Evolutionary conservation across 2,329 filamentous ascomycete species (phyloP), one percentile per base, ranked within the genome.

Genomic region (Helotiales sp.): DNA sequence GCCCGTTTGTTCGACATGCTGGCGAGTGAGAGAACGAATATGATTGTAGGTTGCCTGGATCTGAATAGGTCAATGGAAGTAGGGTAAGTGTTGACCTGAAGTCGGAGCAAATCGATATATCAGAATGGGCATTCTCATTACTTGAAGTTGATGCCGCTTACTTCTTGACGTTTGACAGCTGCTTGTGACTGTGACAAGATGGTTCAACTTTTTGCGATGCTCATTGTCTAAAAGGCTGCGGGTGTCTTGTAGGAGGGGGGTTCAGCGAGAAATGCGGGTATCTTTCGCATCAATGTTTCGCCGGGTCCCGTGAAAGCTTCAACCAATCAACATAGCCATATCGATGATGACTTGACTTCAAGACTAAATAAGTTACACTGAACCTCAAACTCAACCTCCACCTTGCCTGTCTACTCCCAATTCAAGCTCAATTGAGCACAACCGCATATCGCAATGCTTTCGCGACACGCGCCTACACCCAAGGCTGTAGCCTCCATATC

Each of bases 1-100:
- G 85, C 60, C 20, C 77, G 73, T 71, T 78, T 77, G 20, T 66
- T 71, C 17, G 74, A 75, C 75, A 77, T 78, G 17, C 55, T 71
- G 61, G 50, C 26, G 28, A 20, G 24, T 63, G 15, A 50, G 7
- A 37, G 43, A 22, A 30, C 40, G 26, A 32, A 50, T 20, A 1
- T n/a, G 37, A 7, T 49, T 24, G 34, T 37, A 15, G 26, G 3
- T 17, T 32, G 28, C 11, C 47, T 50, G 30, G 47, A 37, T 43
- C 61, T 58, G 64, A 37, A 59, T 61, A 37, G 59, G 69, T 68
- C 66, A 71, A 68, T 66, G 24, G 43, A 50, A 24, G 63, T 13
- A 43, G 45, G 63, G 62, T 69, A 54, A 50, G 45, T 63, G 28
- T 43, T 50, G 47, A 61, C 30, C 61, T 70, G 63, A 62, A 54